These are phyloP conservation scores for Aspergillus novofumigatus DNA, from an alignment of 2,329 filamentous ascomycete species.

Conservation along the genomic window DNA sequence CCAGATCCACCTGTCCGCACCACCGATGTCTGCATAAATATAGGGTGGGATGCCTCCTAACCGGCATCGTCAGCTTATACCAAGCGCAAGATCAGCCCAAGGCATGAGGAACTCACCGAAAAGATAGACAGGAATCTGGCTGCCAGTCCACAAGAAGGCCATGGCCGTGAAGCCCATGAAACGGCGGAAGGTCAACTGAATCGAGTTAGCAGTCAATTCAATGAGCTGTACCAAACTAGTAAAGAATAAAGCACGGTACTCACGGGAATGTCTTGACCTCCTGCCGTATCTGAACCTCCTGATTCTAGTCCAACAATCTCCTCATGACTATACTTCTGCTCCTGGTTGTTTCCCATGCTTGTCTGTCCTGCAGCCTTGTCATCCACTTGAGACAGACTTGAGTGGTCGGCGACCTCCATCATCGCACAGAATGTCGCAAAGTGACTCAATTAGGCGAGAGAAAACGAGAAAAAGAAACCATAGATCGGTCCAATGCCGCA, in stretches of 20 bases:
- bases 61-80: slow-evolving; percentile 1
- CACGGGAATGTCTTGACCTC: slow-evolving; percentile 40
- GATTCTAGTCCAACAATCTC: slow-evolving; percentile 43
- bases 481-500: background rate
- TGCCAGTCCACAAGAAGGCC: slow-evolving; percentile 59
- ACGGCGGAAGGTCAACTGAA: slow-evolving; percentile 49
- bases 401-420: slow-evolving; percentile 16
- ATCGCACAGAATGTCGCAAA: slow-evolving; percentile 3
- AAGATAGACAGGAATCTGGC: slow-evolving; percentile 56
- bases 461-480: background rate
- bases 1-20: slow-evolving; percentile 59
- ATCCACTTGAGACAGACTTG: slow-evolving; percentile 17
- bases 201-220: slow-evolving; percentile 2
- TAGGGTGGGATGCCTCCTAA: slow-evolving; percentile 47
- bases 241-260: slow-evolving; percentile 5
- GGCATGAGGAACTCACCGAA: slow-evolving; percentile 38
- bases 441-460: background rate
- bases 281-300: slow-evolving; percentile 30
- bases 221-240: background rate
- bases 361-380: slow-evolving; percentile 26
- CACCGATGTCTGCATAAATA: slow-evolving; percentile 59
- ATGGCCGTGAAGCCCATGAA: slow-evolving; percentile 55
- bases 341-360: slow-evolving; percentile 24
- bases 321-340: slow-evolving; percentile 39
- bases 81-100: background rate